Base-by-base conservation (phyloP, 108 stramenopile genomes). In the Stephanodiscus minutulus region DNA sequence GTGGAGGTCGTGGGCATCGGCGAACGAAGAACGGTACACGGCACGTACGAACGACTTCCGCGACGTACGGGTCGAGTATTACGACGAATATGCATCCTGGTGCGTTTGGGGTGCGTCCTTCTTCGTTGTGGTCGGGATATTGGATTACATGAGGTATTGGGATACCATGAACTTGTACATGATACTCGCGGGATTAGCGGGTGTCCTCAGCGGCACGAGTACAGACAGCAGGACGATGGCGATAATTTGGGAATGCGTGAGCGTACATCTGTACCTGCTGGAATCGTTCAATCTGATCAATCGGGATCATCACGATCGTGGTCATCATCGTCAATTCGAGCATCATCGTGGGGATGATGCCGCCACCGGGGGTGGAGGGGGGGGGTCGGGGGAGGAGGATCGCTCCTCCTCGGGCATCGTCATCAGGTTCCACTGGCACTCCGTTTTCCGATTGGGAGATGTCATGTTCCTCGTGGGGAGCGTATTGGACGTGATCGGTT, bases 251-350 rank as follows among this genome's bases (percentile, higher is more conserved):
- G 44, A 64, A 9, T 25, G 39, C 25, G 41, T 64, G 8, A 64
- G 64, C 29, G 64, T 64, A 1, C 64, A 64, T 11, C 29, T 64
- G 29, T 64, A 64, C 29, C 41, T 64, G 4, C 27, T 64, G 44
- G 64, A 64, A 29, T 44, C 64, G 17, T 48, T 31, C 29, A 64
- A 39, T 9, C 28, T 64, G 25, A 15, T 64, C 13, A 25, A 64
- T 43, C 64, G 64, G 12, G 64, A 43, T 47, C 64, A 64, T 47
- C 15, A 64, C 50, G 29, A 50, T 64, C 46, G 10, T 9, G 5
- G 0, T 4, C 29, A 2, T 1, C 24, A 12, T 0, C 1, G 27
- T 13, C 22, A 27, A 27, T 21, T 7, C 12, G 12, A 55, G n/a
- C 2, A 55, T 55, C 6, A 28, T 53, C 7, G 20, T 8, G n/a